Evolutionary conservation across 2,329 filamentous ascomycete genomes (phyloP), one percentile per base, ranked within the genome.

Genomic region (Aureobasidium sp.): DNA sequence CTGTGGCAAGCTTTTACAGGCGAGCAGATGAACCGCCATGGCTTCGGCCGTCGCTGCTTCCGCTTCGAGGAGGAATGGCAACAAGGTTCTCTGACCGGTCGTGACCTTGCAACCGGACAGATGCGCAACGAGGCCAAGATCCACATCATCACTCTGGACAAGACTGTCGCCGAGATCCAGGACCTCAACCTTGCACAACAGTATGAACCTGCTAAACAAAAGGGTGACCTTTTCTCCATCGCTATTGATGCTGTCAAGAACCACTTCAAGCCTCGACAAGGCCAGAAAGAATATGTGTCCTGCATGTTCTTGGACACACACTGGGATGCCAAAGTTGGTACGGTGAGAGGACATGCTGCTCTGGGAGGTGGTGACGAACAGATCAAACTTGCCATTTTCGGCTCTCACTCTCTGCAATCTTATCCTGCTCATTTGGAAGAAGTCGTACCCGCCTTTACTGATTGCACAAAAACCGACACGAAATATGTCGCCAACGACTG

Each of bases 1-100:
- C 79, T 97, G 15, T 97, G 94, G 92, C 94, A 99, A 72, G 90
- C 92, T 8, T 97, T 95, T 69, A 97, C 93, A 0, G 90, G 90
- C 7, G 94, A 99, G 72, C 92, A 97, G 71, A 97, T 97, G 93
- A 88, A 84, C 72, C 86, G 90, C 64, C 89, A 96, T 71, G 89
- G 87, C 63, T 84, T 97, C 66, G 91, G 92, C 10, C 83, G 93
- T 61, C 85, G 93, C 61, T 86, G 84, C 57, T 97, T 96, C 73
- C 83, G 92, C 45, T 92, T 95, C 64, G 94, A 97, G 67, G 94
- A 99, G 73, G 89, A 96, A 70, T 97, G 94, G 94, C 89, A 89
- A 63, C 84, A 85, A 2, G 92, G 92, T 8, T 89, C 89, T 1
- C 80, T 90, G 62, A 93, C 89, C 62, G 81, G 83, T 66, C 85